These are phyloP conservation scores for Leccinum colubrinum DNA, from an alignment of 1,284 basidiomycete genomes.

Conservation along the genomic window DNA sequence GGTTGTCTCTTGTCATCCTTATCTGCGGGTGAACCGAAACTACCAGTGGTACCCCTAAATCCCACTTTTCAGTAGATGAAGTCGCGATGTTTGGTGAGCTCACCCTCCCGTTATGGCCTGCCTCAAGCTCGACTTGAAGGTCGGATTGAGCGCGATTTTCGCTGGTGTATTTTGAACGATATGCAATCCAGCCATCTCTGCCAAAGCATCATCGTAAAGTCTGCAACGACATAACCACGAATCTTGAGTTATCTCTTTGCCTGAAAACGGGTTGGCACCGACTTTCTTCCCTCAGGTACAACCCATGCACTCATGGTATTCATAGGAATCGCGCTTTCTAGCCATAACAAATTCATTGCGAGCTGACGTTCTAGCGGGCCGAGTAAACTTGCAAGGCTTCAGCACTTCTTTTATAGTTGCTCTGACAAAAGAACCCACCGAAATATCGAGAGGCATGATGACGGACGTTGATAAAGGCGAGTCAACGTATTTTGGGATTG, in stretches of 20 bases:
- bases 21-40: slow-evolving; percentile 86
- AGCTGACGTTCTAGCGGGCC: slow-evolving; percentile 88
- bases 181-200: slow-evolving; percentile 69
- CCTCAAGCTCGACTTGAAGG: slow-evolving; percentile 79
- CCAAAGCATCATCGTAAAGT: slow-evolving; percentile 68
- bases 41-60: slow-evolving; percentile 79
- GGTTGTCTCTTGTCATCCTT: slow-evolving; percentile 55
- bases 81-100: slow-evolving; percentile 26
- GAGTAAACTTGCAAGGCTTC: slow-evolving; percentile 59
- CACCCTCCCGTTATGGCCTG: slow-evolving; percentile 94
- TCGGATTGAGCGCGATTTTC: slow-evolving; percentile 69
- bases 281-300: slow-evolving; percentile 73
- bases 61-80: slow-evolving; percentile 9
- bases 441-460: slow-evolving; percentile 92
- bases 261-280: slow-evolving; percentile 24
- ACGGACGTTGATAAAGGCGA: slow-evolving; percentile 86
- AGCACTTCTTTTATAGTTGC: slow-evolving; percentile 13
- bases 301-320: slow-evolving; percentile 85
- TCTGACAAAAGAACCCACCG: slow-evolving; percentile 43
- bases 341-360: slow-evolving; percentile 90
- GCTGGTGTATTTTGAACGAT: slow-evolving; percentile 64
- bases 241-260: slow-evolving; percentile 11
- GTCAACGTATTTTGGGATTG: slow-evolving; percentile 85
- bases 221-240: slow-evolving; percentile 39
- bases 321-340: slow-evolving; percentile 72